Evolutionary conservation across 1,139 yeast genomes (phyloP), one percentile per base, ranked within the genome.

Genomic region (Oligophagozyma castellii): DNA sequence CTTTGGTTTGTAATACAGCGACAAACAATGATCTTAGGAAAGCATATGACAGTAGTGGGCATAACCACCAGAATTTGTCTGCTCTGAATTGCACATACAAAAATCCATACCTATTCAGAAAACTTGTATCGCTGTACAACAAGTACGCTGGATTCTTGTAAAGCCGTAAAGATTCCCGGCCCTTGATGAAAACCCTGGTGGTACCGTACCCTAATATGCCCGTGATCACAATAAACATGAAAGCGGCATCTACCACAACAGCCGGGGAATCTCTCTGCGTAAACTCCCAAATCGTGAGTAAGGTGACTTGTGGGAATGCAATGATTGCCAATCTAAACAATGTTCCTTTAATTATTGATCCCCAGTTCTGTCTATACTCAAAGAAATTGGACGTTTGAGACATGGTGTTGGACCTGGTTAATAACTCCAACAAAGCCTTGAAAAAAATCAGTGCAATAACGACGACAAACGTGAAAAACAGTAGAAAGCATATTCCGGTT

Each of bases 91-190:
- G 95, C 22, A 86, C 84, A 44, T 89, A 89, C 39, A 92, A 58
- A 58, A 89, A 89, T 0, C 99, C 99, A 61, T 79, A 89, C 44
- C 80, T 71, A 61, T 83, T 83, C 45, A 92, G 65, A 38, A 81
- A 73, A 23, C 65, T 66, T 8, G 76, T 70, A 51, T 92, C 93
- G 28, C 96, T 94, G 51, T 70, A 89, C 37, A 89, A 63, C 38
- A 86, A 64, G 51, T 83, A 89, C 1, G 98, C 98, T 0, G 98
- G 94, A 46, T 86, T 89, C 51, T 80, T 77, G 61, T 75, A 83
- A 38, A 78, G 65, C 36, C 65, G 63, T 19, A 67, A 64, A 0
- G 95, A 84, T 40, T 67, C 67, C 37, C 74, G 62, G 15, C 95
- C 98, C 41, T 75, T 65, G 12, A 68, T 41, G 30, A 77, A 58